Evolutionary conservation across 495 filamentous ascomycete genomes (phyloP).

Genomic region (Aspergillus baeticus): DNA sequence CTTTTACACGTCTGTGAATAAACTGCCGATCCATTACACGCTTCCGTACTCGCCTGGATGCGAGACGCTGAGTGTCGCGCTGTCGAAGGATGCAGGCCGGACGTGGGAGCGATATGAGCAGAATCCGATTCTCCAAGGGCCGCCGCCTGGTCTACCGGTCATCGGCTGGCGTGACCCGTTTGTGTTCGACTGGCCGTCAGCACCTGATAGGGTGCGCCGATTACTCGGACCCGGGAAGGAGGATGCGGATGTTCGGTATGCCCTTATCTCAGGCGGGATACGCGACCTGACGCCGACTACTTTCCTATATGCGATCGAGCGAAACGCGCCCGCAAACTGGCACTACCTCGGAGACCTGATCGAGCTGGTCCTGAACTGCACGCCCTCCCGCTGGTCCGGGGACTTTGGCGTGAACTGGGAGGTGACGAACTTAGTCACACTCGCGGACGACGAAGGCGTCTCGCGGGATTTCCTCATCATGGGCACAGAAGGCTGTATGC

Average conservation of each 20-base stretch:
- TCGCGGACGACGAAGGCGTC: conserved; percentile 33
- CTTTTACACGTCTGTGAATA: conserved; percentile 52
- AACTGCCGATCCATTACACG: conserved; percentile 49
- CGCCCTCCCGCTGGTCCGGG: conserved; percentile 45
- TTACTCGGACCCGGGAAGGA: conserved; percentile 9
- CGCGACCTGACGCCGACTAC: conserved; percentile 44
- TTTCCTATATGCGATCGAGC: conserved; percentile 51
- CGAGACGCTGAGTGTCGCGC: conserved; percentile 50
- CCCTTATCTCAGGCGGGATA: conserved; percentile 54
- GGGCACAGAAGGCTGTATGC: neutral
- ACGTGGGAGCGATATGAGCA: conserved; percentile 48
- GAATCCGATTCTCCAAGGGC: conserved; percentile 49
- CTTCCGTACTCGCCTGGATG: conserved; percentile 47
- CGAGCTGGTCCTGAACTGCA: conserved; percentile 42
- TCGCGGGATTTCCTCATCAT: conserved; percentile 24
- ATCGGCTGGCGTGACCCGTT: conserved; percentile 59
- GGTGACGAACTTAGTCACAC: conserved; percentile 49
- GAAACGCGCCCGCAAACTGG: conserved; percentile 49
- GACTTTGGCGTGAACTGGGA: conserved; percentile 59
- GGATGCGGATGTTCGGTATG: conserved; percentile 25
- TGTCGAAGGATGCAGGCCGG: conserved; percentile 46
- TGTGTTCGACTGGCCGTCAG: conserved; percentile 41
- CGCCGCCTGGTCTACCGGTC: conserved; percentile 45
- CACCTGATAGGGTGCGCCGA: conserved; percentile 14
- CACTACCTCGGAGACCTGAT: conserved; percentile 49